Evolutionary conservation across 2,329 filamentous ascomycete species (phyloP).

Genomic region (Aureobasidium sp.): DNA sequence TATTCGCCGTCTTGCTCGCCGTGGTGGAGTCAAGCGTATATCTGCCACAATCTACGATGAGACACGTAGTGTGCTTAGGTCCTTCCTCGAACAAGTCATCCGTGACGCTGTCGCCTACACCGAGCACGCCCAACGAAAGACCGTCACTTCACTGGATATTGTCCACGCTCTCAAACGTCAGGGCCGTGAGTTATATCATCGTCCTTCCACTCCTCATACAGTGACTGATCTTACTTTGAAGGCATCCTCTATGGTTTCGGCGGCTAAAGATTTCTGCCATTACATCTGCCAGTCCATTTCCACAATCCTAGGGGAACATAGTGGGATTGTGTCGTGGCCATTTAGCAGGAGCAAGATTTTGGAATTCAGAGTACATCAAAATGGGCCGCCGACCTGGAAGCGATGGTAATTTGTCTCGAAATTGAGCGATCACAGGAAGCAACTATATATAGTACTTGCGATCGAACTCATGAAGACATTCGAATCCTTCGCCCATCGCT

Average conservation of each 20-base stretch:
- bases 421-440: no score
- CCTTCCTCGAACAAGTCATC: neutral
- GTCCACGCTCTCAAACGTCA: neutral
- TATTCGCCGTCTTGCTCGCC: slow-evolving; percentile 36
- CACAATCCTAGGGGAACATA: no score
- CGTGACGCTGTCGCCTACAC: neutral
- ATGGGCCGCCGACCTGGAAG: no score
- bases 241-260: neutral
- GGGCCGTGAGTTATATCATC: neutral
- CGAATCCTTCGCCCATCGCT: no score
- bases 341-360: no score
- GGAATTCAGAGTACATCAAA: no score
- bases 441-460: no score
- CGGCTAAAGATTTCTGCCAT: no score
- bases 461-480: no score
- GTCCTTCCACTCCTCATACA: neutral
- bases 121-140: neutral
- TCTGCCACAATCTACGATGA: slow-evolving; percentile 81
- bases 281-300: no score
- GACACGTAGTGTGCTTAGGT: slow-evolving; percentile 56
- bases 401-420: no score
- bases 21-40: slow-evolving; percentile 61
- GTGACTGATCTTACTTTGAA: neutral
- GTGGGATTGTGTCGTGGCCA: no score
- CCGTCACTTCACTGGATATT: neutral